Evolutionary conservation across 495 filamentous ascomycete species (phyloP).

Genomic region (Amphirosellinia nigrospora): DNA sequence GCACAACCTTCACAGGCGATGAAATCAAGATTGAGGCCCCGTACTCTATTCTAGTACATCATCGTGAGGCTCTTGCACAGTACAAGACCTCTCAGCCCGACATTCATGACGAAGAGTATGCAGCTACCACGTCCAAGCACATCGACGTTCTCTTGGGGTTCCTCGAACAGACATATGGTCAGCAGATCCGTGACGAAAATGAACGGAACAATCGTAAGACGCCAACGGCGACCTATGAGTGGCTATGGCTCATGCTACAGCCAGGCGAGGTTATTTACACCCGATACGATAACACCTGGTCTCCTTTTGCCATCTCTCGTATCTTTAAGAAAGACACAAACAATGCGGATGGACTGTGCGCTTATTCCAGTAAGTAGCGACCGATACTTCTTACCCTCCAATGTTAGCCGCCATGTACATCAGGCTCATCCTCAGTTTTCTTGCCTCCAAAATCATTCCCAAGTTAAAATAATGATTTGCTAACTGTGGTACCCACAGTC

Average conservation of each 20-base stretch:
- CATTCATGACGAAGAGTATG: constrained; percentile 41
- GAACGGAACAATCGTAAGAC: constrained; percentile 32
- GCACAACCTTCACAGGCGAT: constrained; percentile 31
- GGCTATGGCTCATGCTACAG: constrained; percentile 45
- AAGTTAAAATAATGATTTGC: neutral
- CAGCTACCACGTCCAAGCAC: constrained; percentile 41
- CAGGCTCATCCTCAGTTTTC: neutral
- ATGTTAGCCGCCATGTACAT: neutral
- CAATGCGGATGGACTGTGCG: neutral
- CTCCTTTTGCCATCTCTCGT: constrained; percentile 40
- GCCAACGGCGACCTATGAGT: constrained; percentile 43
- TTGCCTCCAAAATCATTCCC: neutral
- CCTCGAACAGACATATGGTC: constrained; percentile 35
- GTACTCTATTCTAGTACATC: constrained; percentile 46
- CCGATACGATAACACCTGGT: constrained; percentile 37
- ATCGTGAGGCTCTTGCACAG: constrained; percentile 37
- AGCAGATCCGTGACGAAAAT: constrained; percentile 40
- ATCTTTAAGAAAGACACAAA: constrained; percentile 17
- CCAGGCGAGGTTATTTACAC: constrained; percentile 46
- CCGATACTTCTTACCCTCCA: neutral
- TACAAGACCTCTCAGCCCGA: constrained; percentile 43
- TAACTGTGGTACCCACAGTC: neutral
- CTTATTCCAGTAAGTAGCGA: constrained; percentile 4
- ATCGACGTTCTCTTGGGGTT: constrained; percentile 49
- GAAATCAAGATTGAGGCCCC: constrained; percentile 40